Evolutionary conservation across 1,139 yeast species (phyloP).

Genomic region (Taphrina confusa): DNA sequence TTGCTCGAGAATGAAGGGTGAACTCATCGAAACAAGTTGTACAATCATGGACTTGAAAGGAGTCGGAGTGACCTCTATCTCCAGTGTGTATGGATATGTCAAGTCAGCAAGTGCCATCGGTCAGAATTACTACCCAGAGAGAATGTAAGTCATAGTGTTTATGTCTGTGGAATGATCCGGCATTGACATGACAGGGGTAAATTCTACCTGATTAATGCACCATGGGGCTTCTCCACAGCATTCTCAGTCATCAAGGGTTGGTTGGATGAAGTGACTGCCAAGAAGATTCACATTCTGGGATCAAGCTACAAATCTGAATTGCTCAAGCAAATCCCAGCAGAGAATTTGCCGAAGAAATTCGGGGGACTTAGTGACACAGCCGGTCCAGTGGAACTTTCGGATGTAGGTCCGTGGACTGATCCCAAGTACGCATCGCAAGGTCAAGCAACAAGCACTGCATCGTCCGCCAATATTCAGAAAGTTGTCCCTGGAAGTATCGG

Average conservation of each 20-base stretch:
- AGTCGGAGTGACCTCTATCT: conserved; percentile 78
- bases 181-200: conserved; percentile 67
- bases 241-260: conserved; percentile 88
- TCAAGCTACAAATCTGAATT: conserved; percentile 75
- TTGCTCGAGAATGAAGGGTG: conserved; percentile 78
- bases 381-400: conserved; percentile 81
- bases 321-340: conserved; percentile 87
- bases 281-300: conserved; percentile 88
- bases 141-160: conserved; percentile 48
- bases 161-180: background rate
- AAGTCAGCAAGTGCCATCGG: conserved; percentile 92
- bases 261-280: conserved; percentile 96
- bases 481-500: conserved; percentile 20
- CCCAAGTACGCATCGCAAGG: conserved; percentile 51
- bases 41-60: conserved; percentile 95
- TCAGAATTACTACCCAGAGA: conserved; percentile 97
- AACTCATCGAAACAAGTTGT: conserved; percentile 89
- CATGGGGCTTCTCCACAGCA: conserved; percentile 94
- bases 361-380: conserved; percentile 79
- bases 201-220: conserved; percentile 92
- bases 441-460: background rate
- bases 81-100: conserved; percentile 82
- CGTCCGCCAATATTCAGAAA: conserved; percentile 9
- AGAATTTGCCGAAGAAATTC: conserved; percentile 84
- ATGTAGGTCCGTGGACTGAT: conserved; percentile 98